A percentile compares a stretch with the other conserved stretches of the same genome.
Conservation (phyloP, 2,329 filamentous ascomycete genomes). For the Neonectria ditissima region DNA sequence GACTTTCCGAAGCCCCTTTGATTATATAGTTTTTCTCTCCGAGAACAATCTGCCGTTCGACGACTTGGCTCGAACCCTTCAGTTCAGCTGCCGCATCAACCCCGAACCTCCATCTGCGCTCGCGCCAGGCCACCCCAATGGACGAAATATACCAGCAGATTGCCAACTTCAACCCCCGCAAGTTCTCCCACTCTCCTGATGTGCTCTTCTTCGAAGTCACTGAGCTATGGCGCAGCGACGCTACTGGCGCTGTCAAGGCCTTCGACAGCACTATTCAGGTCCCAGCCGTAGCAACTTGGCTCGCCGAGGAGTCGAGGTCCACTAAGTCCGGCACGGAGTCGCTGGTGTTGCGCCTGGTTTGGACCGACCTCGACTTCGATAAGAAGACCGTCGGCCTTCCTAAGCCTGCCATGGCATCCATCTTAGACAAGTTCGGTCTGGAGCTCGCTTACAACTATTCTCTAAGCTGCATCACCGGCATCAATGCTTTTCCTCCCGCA, state of each 20-base stretch:
- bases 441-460: constrained; percentile 49
- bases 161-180: constrained; percentile 40
- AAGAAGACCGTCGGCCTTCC: constrained; percentile 44
- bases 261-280: constrained; percentile 21
- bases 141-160: constrained; percentile 50
- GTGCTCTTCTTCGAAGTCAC: constrained; percentile 41
- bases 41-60: neutral
- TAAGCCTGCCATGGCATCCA: constrained; percentile 25
- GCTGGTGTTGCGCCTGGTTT: constrained; percentile 48
- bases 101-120: neutral
- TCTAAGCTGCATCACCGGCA: constrained; percentile 50
- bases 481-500: constrained; percentile 44
- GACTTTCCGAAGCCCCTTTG: neutral
- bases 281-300: constrained; percentile 36
- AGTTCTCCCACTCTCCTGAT: constrained; percentile 29
- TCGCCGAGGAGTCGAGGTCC: constrained; percentile 36
- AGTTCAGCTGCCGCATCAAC: neutral
- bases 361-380: constrained; percentile 40
- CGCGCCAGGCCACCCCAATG: constrained; percentile 35
- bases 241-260: constrained; percentile 33
- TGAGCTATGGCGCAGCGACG: constrained; percentile 46
- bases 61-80: no score
- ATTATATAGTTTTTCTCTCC: neutral
- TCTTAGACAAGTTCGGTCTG: constrained; percentile 47
- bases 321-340: constrained; percentile 29